These are phyloP conservation scores for Spencermartinsiella europaea DNA, from an alignment of 805 yeast species.

Conservation along the genomic window DNA sequence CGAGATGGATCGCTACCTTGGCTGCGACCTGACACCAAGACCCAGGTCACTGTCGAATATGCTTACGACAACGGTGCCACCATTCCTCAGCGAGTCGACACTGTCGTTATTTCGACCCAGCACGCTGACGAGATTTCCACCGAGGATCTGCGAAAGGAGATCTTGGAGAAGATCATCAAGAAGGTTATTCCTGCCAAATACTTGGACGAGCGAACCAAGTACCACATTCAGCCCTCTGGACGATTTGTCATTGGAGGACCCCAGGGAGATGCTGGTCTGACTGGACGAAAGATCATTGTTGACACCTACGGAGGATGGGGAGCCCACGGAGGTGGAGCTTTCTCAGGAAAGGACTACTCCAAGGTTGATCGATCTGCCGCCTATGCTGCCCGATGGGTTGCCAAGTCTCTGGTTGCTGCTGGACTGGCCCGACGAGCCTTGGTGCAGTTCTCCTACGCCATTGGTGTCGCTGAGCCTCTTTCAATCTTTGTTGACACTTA, in stretches of 20 bases:
- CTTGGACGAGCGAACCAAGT: conserved; percentile 90
- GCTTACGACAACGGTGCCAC: conserved; percentile 92
- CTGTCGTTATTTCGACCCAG: conserved; percentile 95
- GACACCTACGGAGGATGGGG: conserved; percentile 99
- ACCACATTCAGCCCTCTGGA: conserved; percentile 99
- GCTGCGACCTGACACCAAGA: conserved; percentile 99
- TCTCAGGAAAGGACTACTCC: conserved; percentile 99
- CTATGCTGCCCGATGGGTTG: conserved; percentile 99
- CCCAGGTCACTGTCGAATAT: conserved; percentile 98
- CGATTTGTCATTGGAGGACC: conserved; percentile 99
- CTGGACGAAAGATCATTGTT: conserved; percentile 99
- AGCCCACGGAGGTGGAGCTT: conserved; percentile 99
- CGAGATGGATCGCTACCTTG: conserved; percentile 91
- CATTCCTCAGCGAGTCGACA: conserved; percentile 93
- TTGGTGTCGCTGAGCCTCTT: conserved; percentile 99
- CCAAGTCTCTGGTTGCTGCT: conserved; percentile 93
- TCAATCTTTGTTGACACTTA: conserved; percentile 96
- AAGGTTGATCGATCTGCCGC: conserved; percentile 99
- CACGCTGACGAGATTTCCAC: conserved; percentile 95
- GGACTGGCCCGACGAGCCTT: conserved; percentile 95
- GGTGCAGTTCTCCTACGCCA: conserved; percentile 98
- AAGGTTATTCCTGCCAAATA: conserved; percentile 87
- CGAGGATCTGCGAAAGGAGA: conserved; percentile 79
- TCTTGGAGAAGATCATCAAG: conserved; percentile 75
- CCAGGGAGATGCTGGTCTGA: conserved; percentile 99